Conservation (phyloP, 805 yeast genomes). For the Blastobotrys mokoenaii region DNA sequence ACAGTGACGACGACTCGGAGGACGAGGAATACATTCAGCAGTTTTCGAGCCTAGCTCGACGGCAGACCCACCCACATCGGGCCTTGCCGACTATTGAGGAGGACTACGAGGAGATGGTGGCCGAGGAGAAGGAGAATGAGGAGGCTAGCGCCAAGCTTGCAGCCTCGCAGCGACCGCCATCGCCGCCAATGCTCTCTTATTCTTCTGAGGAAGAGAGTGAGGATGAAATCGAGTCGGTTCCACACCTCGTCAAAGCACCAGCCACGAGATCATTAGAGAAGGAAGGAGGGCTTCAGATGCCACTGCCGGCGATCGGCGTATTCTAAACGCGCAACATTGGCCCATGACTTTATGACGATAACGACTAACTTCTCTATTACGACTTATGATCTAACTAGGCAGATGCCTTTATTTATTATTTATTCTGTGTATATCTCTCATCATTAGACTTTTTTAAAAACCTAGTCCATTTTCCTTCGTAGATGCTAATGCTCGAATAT, state of each 20-base stretch:
- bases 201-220: conserved; percentile 18
- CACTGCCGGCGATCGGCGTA: too few species aligned
- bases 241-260: not conserved
- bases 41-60: not conserved
- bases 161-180: not conserved
- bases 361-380: too few species aligned
- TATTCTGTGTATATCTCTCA: too few species aligned
- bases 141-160: not conserved
- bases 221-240: conserved; percentile 10
- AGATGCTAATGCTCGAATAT: too few species aligned
- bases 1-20: conserved; percentile 9
- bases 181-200: conserved; percentile 11
- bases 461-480: too few species aligned
- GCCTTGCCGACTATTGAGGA: conserved; percentile 16
- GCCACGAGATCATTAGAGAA: too few species aligned
- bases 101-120: conserved; percentile 13
- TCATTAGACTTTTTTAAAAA: too few species aligned
- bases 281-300: too few species aligned
- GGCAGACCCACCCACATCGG: conserved; percentile 1
- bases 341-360: too few species aligned
- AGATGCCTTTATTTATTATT: too few species aligned
- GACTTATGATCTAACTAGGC: too few species aligned
- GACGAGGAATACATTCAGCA: conserved; percentile 5
- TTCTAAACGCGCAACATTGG: too few species aligned
- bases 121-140: conserved; percentile 8